Evolutionary conservation across 2,329 filamentous ascomycete species (phyloP).

Genomic region (Onygenales sp.): DNA sequence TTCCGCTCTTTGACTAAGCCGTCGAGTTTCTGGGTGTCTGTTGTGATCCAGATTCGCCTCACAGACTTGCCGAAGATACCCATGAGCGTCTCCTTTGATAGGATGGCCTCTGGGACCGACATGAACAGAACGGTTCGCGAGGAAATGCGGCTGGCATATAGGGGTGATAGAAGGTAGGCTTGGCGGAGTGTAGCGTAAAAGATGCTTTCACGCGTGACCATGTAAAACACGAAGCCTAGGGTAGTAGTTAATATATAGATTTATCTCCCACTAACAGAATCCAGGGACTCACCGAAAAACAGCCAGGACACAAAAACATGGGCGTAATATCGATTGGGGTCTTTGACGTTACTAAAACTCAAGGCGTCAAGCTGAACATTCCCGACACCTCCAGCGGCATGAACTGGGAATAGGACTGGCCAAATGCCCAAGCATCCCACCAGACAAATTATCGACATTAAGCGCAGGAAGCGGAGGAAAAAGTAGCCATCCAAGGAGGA

Average conservation of each 20-base stretch:
- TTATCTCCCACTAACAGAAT: not conserved
- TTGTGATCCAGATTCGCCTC: slow-evolving; percentile 73
- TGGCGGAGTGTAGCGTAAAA: slow-evolving; percentile 87
- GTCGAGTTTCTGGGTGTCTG: slow-evolving; percentile 65
- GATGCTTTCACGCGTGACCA: slow-evolving; percentile 76
- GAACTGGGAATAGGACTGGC: slow-evolving; percentile 81
- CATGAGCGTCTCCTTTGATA: slow-evolving; percentile 63
- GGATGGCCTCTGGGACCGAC: slow-evolving; percentile 68
- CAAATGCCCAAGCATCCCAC: slow-evolving; percentile 76
- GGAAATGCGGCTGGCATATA: slow-evolving; percentile 75
- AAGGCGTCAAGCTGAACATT: slow-evolving; percentile 64
- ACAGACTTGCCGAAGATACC: slow-evolving; percentile 74
- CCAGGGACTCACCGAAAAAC: slow-evolving; percentile 53
- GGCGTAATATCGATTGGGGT: slow-evolving; percentile 62
- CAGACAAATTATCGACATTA: slow-evolving; percentile 67
- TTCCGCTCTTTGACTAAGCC: slow-evolving; percentile 72
- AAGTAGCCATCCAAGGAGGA: slow-evolving; percentile 87
- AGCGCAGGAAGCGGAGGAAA: slow-evolving; percentile 78
- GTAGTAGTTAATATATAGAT: slow-evolving; percentile 6
- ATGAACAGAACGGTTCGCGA: slow-evolving; percentile 83
- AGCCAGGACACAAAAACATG: slow-evolving; percentile 68
- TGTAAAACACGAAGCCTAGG: slow-evolving; percentile 67
- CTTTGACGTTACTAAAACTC: slow-evolving; percentile 65
- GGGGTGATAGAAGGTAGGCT: slow-evolving; percentile 77
- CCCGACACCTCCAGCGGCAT: slow-evolving; percentile 66